These are phyloP conservation scores for Piper betle DNA, from an alignment of 164 flowering plant genomes.

Conservation along the genomic window DNA sequence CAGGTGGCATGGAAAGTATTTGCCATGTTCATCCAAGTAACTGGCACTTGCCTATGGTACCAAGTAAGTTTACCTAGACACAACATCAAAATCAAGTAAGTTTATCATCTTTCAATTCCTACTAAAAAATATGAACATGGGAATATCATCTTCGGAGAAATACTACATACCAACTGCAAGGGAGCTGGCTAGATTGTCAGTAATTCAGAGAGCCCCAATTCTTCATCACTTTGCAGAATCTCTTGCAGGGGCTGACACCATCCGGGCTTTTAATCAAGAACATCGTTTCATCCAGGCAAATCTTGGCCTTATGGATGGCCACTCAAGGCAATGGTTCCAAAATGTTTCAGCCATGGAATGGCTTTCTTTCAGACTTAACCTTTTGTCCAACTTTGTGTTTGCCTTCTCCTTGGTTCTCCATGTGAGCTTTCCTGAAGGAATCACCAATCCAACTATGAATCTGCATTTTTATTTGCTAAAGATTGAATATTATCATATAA, in stretches of 20 bases:
- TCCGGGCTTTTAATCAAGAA: slow-evolving; percentile 75
- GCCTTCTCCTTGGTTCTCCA: slow-evolving; percentile 74
- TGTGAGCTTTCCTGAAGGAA: slow-evolving; percentile 83
- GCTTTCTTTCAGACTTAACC: slow-evolving; percentile 78
- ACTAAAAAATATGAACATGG: too few species aligned
- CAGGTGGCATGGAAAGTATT: slow-evolving; percentile 96
- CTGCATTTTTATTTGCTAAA: neutral
- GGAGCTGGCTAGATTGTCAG: slow-evolving; percentile 77
- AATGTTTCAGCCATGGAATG: slow-evolving; percentile 93
- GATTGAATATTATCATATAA: neutral
- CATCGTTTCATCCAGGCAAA: slow-evolving; percentile 45
- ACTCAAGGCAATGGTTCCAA: slow-evolving; percentile 92
- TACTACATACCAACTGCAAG: slow-evolving; percentile 88
- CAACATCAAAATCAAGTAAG: too few species aligned
- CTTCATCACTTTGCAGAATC: slow-evolving; percentile 96
- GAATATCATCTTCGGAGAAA: slow-evolving; percentile 36
- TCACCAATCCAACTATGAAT: slow-evolving; percentile 77
- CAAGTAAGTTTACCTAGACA: too few species aligned
- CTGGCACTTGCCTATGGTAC: slow-evolving; percentile 80
- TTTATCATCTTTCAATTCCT: too few species aligned
- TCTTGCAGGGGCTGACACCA: slow-evolving; percentile 75
- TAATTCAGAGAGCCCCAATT: slow-evolving; percentile 74
- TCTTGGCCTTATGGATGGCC: slow-evolving; percentile 45
- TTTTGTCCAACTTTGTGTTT: slow-evolving; percentile 76
- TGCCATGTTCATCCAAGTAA: slow-evolving; percentile 74